phyloP scores from a whole-genome alignment of 1,139 yeast species.

The Starmera stellimalicola region DNA sequence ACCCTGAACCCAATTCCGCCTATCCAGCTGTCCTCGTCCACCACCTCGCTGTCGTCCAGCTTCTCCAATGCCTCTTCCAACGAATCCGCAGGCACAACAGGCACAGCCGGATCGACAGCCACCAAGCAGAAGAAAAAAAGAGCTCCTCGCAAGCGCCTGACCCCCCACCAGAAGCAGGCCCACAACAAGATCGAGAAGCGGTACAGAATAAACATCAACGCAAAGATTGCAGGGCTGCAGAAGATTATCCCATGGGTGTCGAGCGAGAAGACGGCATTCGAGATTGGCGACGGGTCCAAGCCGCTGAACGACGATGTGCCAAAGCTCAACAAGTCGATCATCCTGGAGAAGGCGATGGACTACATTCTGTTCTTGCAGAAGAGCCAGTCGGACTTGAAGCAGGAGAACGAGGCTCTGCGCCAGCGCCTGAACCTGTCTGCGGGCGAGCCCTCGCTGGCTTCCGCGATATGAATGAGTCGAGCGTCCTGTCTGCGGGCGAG shows the following conservation, averaged over 20 bases:
- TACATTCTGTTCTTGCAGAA: constrained; percentile 43
- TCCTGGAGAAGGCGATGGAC: constrained; percentile 56
- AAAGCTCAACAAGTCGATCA: constrained; percentile 52
- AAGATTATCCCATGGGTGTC: constrained; percentile 58
- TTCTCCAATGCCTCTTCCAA: not conserved
- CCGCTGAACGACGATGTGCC: constrained; percentile 19
- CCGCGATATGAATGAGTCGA: too few species aligned
- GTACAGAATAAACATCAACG: constrained; percentile 63
- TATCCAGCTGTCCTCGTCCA: constrained; percentile 5
- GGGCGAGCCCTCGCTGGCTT: too few species aligned
- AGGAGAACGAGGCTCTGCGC: too few species aligned
- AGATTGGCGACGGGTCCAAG: constrained; percentile 14
- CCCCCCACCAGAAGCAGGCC: constrained; percentile 57
- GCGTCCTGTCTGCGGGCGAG: too few species aligned
- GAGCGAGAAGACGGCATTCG: constrained; percentile 46
- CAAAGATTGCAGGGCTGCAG: constrained; percentile 59
- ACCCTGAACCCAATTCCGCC: constrained; percentile 7
- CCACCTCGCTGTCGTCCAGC: too few species aligned
- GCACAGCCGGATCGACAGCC: not conserved
- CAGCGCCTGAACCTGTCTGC: too few species aligned
- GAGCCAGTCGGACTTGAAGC: constrained; percentile 29
- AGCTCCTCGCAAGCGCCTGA: constrained; percentile 48
- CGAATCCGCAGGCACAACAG: not conserved
- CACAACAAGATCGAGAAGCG: constrained; percentile 65
- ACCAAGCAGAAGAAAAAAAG: constrained; percentile 29